phyloP scores from a whole-genome alignment of 1,284 basidiomycete species.

The Boletus coffeatus region DNA sequence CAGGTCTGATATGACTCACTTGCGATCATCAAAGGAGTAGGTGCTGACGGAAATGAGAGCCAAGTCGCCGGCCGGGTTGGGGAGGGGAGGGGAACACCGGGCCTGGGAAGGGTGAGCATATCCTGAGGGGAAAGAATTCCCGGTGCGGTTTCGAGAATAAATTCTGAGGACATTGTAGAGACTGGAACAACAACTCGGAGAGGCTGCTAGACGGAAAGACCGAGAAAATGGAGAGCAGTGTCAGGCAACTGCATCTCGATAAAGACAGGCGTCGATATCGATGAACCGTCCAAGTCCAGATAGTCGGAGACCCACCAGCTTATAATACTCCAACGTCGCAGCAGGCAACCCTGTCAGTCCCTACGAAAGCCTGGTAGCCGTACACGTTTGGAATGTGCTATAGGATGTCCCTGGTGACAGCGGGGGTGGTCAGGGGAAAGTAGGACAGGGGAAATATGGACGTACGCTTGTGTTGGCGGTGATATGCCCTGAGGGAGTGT shows the following conservation, averaged over 20 bases:
- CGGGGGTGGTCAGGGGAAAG: no score
- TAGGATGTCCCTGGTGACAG: no score
- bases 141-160: slow-evolving; percentile 47
- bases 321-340: background rate
- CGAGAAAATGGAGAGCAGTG: slow-evolving; percentile 36
- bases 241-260: slow-evolving; percentile 32
- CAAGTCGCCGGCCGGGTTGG: slow-evolving; percentile 61
- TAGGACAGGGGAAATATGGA: no score
- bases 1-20: slow-evolving; percentile 42
- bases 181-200: slow-evolving; percentile 26
- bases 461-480: no score
- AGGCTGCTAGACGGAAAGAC: slow-evolving; percentile 48
- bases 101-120: slow-evolving; percentile 67
- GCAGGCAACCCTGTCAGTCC: no score
- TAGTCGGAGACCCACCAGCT: background rate
- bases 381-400: no score
- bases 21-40: slow-evolving; percentile 63
- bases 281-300: background rate
- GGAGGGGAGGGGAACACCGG: slow-evolving; percentile 49
- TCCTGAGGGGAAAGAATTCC: slow-evolving; percentile 68
- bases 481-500: no score
- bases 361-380: no score
- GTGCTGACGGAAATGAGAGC: slow-evolving; percentile 64
- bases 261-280: slow-evolving; percentile 7
- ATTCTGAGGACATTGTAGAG: slow-evolving; percentile 35